Evolutionary conservation across 108 stramenopile species (phyloP).

Genomic region (Skeletonema menzelii): DNA sequence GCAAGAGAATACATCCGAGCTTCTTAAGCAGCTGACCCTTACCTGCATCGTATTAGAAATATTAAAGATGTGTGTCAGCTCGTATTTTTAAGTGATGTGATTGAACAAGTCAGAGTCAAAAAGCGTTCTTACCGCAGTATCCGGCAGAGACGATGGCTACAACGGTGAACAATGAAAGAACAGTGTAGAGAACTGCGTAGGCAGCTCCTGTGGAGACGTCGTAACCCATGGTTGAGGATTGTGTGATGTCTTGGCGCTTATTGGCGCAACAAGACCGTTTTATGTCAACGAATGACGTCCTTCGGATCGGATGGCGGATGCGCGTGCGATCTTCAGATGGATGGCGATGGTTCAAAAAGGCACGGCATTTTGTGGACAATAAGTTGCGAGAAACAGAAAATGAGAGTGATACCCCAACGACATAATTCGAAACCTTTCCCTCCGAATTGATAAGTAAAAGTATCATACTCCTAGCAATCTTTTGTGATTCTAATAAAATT

Average conservation of each 20-base stretch:
- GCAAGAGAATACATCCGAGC: conserved; percentile 43
- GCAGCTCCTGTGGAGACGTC: conserved; percentile 57
- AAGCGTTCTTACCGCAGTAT: conserved; percentile 14
- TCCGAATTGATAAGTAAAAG: too few relatives aligned
- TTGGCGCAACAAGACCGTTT: too few relatives aligned
- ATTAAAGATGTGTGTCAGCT: background rate
- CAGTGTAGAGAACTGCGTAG: conserved; percentile 64
- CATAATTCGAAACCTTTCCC: too few relatives aligned
- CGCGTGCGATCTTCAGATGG: too few relatives aligned
- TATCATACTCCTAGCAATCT: too few relatives aligned
- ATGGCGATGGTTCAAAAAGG: too few relatives aligned
- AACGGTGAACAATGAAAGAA: conserved; percentile 55
- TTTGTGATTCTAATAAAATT: too few relatives aligned
- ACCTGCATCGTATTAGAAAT: background rate
- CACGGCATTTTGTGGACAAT: too few relatives aligned
- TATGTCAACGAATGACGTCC: too few relatives aligned
- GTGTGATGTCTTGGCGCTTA: conserved; percentile 1
- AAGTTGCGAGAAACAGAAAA: too few relatives aligned
- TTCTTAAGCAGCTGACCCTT: conserved; percentile 10
- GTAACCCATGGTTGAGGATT: conserved; percentile 7
- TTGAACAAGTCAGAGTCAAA: background rate
- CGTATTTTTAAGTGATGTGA: background rate
- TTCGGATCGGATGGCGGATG: too few relatives aligned
- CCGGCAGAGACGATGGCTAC: conserved; percentile 53
- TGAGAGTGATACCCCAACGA: too few relatives aligned